Evolutionary conservation across 2,329 filamentous ascomycete species (phyloP).

Genomic region (Fusarium nodosum): DNA sequence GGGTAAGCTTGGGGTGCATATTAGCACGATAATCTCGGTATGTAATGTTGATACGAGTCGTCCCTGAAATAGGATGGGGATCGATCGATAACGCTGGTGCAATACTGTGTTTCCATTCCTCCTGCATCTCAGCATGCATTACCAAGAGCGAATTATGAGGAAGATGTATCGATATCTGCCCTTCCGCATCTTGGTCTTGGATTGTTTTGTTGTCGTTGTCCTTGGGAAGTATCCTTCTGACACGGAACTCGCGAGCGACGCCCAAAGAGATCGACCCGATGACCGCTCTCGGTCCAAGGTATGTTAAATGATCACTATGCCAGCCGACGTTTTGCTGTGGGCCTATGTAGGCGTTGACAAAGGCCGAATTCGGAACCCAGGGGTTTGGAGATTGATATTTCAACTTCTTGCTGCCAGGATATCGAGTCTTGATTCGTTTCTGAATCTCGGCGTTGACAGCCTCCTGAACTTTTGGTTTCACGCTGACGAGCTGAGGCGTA

Average conservation of each 20-base stretch:
- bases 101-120: slow-evolving; percentile 94
- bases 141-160: slow-evolving; percentile 94
- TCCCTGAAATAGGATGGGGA: slow-evolving; percentile 85
- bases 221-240: slow-evolving; percentile 79
- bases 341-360: slow-evolving; percentile 94
- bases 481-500: slow-evolving; percentile 78
- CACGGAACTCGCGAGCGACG: slow-evolving; percentile 92
- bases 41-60: slow-evolving; percentile 90
- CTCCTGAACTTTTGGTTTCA: slow-evolving; percentile 77
- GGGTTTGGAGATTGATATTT: slow-evolving; percentile 78
- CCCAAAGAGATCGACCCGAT: slow-evolving; percentile 93
- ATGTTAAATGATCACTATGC: slow-evolving; percentile 93
- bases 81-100: slow-evolving; percentile 81
- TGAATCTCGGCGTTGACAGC: slow-evolving; percentile 85
- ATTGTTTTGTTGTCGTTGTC: slow-evolving; percentile 59
- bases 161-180: slow-evolving; percentile 92
- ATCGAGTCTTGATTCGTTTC: slow-evolving; percentile 75
- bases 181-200: slow-evolving; percentile 73
- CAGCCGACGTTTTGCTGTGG: slow-evolving; percentile 87
- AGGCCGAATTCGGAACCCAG: slow-evolving; percentile 90
- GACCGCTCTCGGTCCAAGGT: slow-evolving; percentile 87
- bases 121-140: slow-evolving; percentile 99
- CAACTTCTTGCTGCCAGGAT: slow-evolving; percentile 79
- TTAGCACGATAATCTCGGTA: slow-evolving; percentile 87
- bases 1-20: slow-evolving; percentile 83